phyloP scores from a whole-genome alignment of 176 grass and related monocot genomes.

The sorghum (Sorghum bicolor) region DNA sequence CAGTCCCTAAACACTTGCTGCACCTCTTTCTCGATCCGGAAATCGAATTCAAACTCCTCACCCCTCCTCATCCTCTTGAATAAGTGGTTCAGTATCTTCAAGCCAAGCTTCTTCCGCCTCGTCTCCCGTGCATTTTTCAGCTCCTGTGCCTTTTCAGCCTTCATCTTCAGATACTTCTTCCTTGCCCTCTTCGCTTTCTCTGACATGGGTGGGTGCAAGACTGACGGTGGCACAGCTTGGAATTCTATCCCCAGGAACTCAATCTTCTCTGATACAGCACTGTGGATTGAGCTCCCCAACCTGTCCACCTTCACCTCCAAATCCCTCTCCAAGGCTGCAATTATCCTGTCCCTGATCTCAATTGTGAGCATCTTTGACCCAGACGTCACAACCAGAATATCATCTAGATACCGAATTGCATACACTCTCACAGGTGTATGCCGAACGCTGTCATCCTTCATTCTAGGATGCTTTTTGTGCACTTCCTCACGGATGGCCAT shows the following conservation, averaged over 20 bases:
- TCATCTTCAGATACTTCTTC: slow-evolving; percentile 89
- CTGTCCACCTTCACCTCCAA: slow-evolving; percentile 66
- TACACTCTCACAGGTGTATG: slow-evolving; percentile 80
- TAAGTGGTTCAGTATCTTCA: slow-evolving; percentile 82
- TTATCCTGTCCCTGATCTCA: slow-evolving; percentile 61
- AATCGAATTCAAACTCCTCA: slow-evolving; percentile 64
- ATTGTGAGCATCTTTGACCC: slow-evolving; percentile 77
- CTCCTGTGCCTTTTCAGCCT: slow-evolving; percentile 64
- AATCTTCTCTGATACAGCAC: slow-evolving; percentile 79
- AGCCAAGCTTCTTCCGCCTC: slow-evolving; percentile 76
- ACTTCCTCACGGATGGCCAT: slow-evolving; percentile 68
- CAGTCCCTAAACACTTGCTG: slow-evolving; percentile 60
- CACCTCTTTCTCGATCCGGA: slow-evolving; percentile 62
- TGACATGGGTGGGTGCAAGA: slow-evolving; percentile 73
- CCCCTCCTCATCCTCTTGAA: slow-evolving; percentile 76
- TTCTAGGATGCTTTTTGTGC: slow-evolving; percentile 75
- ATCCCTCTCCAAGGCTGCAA: slow-evolving; percentile 53
- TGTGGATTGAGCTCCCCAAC: slow-evolving; percentile 69
- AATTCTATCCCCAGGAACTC: slow-evolving; percentile 82
- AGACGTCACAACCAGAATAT: slow-evolving; percentile 72
- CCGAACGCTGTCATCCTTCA: slow-evolving; percentile 45
- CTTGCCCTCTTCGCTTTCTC: slow-evolving; percentile 85
- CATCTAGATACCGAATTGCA: slow-evolving; percentile 64
- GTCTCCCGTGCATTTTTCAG: slow-evolving; percentile 90
- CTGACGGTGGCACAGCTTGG: slow-evolving; percentile 82